Conservation (phyloP, 1,284 basidiomycete genomes). For the Cryptococcus sp. region DNA sequence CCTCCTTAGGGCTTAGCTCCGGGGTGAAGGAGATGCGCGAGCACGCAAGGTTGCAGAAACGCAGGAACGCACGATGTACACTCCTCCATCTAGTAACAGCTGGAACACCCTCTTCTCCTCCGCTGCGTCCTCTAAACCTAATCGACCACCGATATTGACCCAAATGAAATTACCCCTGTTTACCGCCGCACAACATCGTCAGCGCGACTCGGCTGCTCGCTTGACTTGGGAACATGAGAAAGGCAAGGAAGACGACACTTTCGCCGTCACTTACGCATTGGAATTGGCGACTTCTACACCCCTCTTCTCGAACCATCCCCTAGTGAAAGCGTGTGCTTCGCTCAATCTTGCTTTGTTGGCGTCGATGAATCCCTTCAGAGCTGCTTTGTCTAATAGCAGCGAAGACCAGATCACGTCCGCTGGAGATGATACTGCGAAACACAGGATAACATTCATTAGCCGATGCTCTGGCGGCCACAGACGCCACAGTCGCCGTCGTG, state of each 20-base stretch:
- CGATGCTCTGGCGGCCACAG: too few species aligned
- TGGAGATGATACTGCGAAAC: constrained; percentile 44
- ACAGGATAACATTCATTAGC: too few species aligned
- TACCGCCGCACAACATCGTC: not conserved
- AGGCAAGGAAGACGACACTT: not conserved
- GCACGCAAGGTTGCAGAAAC: not conserved
- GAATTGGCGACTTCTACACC: constrained; percentile 46
- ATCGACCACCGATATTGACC: constrained; percentile 42
- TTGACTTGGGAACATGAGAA: not conserved
- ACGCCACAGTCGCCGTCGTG: too few species aligned
- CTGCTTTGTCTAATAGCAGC: constrained; percentile 32
- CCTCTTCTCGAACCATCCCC: constrained; percentile 45
- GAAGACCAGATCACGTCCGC: constrained; percentile 50
- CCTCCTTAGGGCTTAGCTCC: not conserved
- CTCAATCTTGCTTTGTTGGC: constrained; percentile 41
- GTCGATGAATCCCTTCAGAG: constrained; percentile 37
- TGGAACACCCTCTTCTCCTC: constrained; percentile 52
- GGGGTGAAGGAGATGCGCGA: not conserved
- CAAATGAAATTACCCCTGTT: constrained; percentile 49
- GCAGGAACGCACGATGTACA: constrained; percentile 43
- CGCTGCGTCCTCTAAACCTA: constrained; percentile 38
- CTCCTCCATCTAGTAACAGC: constrained; percentile 46
- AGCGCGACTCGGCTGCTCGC: not conserved
- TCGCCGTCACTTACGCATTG: constrained; percentile 36
- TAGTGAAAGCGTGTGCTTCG: constrained; percentile 43